Base-by-base conservation (phyloP, 768 basidiomycete species). In the Saitozyma sp. region DNA sequence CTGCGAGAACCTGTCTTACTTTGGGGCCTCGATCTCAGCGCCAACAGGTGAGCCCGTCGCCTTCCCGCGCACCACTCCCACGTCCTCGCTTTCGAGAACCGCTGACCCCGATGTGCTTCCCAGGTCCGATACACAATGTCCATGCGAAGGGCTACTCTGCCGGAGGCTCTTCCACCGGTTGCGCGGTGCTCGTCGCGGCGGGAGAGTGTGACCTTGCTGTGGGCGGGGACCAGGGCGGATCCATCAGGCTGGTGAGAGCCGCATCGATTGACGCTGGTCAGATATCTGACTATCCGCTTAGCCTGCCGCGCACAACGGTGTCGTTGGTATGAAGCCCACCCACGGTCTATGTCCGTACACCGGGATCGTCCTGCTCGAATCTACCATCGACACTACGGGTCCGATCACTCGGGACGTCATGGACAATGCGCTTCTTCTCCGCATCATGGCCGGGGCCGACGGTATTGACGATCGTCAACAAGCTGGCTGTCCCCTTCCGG, bases 321-420 rank as follows among this genome's bases (percentile, higher is more conserved):
- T 83, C 37, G 82, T 83, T 11, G 83, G 82, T 0, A 63, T 83
- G 58, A 83, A 82, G 63, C 77, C 80, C 1, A 77, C 81, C 0
- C 82, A 78, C 54, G 83, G 83, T 9, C 76, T 84, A 10, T 81
- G 83, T 0, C 83, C 83, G 0, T 83, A 83, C 68, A 83, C 83
- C 3, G 83, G 82, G 4, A 81, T 84, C 17, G 66, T 55, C 2
- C 29, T 48, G 17, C 46, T 58, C 42, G 57, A 58, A 49, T 29
- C 43, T 10, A 40, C 46, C 8, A 29, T 58, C 16, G 57, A 58
- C 39, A 49, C 48, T 5, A 50, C 57, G 8, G 57, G 41, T 75
- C 79, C 19, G 78, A 80, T 10, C 77, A 78, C 42, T 78, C 67
- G 68, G 16, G 80, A 70, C 13, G 81, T 83, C 2, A 69, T 79